phyloP scores from a whole-genome alignment of 2,329 filamentous ascomycete genomes.

The Aspergillus eucalypticola region DNA sequence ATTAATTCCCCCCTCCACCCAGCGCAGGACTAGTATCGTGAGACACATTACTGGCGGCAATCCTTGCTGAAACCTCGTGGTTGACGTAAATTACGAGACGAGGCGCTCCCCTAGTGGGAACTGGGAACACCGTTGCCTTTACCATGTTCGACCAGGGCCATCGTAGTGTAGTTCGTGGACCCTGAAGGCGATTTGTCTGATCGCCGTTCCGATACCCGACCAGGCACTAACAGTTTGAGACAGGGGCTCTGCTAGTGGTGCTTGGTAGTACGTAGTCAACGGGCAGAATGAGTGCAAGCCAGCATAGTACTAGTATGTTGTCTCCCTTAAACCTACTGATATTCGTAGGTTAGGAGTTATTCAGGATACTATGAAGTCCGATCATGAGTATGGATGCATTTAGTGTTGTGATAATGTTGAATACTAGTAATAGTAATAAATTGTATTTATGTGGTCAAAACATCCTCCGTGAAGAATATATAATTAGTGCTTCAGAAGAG shows the following conservation, averaged over 20 bases:
- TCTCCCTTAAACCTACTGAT: no score
- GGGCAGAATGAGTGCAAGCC: background rate
- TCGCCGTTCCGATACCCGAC: constrained; percentile 8
- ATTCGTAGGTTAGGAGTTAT: no score
- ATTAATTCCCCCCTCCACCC: background rate
- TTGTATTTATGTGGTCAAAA: background rate
- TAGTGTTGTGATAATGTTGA: no score
- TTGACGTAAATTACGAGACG: constrained; percentile 4
- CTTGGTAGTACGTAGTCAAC: no score
- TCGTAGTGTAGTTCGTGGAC: constrained; percentile 1
- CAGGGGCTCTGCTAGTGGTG: background rate
- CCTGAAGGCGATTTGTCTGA: constrained; percentile 5
- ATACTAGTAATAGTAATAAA: no score
- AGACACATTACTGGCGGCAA: background rate
- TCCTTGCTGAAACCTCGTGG: constrained; percentile 1
- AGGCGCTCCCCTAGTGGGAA: background rate
- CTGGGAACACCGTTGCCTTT: background rate
- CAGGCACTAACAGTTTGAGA: background rate
- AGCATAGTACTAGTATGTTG: background rate
- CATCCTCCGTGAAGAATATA: background rate
- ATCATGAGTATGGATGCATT: no score
- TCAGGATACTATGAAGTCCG: no score
- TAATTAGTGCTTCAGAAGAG: background rate
- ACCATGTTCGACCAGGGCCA: constrained; percentile 3
- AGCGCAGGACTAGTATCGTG: background rate